Conservation (phyloP, 805 yeast genomes). For the Saccharomycopsis oosterbeekiorum region DNA sequence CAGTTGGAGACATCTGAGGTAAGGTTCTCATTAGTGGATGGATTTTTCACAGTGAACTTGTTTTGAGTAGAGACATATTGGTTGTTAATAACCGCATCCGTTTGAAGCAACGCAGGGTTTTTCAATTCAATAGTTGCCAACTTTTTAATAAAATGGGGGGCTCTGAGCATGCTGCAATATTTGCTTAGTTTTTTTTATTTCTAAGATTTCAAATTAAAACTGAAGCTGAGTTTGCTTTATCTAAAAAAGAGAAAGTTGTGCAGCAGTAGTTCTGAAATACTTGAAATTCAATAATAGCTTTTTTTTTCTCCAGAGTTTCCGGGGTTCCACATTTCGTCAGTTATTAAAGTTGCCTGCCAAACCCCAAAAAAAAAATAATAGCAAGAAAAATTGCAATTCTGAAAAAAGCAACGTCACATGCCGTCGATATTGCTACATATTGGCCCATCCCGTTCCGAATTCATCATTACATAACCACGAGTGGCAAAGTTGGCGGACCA, state of each 20-base stretch:
- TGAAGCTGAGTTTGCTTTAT: too few relatives aligned
- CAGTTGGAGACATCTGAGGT: constrained; percentile 43
- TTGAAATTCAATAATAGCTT: too few relatives aligned
- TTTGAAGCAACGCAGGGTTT: constrained; percentile 42
- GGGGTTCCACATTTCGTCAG: neutral
- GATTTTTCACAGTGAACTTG: constrained; percentile 61
- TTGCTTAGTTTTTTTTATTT: neutral
- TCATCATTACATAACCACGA: too few relatives aligned
- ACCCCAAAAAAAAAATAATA: neutral
- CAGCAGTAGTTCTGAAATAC: too few relatives aligned
- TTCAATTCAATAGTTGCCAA: constrained; percentile 22
- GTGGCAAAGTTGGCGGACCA: too few relatives aligned
- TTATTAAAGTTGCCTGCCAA: neutral
- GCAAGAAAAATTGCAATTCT: neutral
- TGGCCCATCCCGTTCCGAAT: too few relatives aligned
- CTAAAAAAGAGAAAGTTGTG: too few relatives aligned
- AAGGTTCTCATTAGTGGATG: constrained; percentile 47
- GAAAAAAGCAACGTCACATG: neutral
- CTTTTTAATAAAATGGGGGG: neutral
- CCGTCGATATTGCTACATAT: too few relatives aligned
- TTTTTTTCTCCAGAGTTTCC: neutral
- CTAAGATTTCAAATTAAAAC: neutral
- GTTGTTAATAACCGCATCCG: constrained; percentile 64
- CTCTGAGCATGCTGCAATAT: neutral
- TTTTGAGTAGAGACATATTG: constrained; percentile 45